Conservation (phyloP, 768 basidiomycete species). For the Suillus subalutaceus region DNA sequence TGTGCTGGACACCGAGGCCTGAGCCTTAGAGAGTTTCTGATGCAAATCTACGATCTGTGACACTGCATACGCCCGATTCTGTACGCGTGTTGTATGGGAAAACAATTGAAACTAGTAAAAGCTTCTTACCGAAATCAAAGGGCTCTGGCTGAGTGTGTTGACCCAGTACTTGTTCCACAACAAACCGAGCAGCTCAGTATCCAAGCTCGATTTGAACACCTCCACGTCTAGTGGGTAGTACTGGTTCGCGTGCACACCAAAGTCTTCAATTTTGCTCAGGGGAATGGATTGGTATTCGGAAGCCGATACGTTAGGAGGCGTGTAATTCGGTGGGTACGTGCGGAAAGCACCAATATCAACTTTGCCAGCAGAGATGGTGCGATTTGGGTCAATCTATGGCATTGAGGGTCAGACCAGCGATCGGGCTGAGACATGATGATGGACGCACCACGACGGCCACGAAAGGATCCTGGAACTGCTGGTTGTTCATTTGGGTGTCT, state of each 20-base stretch:
- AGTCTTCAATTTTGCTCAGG: conserved; percentile 96
- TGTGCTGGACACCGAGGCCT: conserved; percentile 56
- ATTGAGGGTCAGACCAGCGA: not conserved
- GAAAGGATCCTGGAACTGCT: conserved; percentile 95
- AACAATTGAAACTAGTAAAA: not conserved
- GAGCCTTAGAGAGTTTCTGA: conserved; percentile 83
- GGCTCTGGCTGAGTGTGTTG: conserved; percentile 92
- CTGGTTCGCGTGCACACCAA: conserved; percentile 96
- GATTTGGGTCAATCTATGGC: conserved; percentile 91
- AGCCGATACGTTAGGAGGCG: conserved; percentile 66
- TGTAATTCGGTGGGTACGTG: conserved; percentile 95
- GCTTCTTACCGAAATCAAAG: conserved; percentile 79
- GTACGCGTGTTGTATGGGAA: not conserved
- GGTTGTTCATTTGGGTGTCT: conserved; percentile 93
- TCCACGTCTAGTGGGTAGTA: conserved; percentile 96
- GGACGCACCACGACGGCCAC: conserved; percentile 89
- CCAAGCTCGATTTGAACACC: conserved; percentile 91
- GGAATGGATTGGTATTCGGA: conserved; percentile 97
- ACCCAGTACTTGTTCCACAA: conserved; percentile 99
- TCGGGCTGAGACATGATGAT: not conserved
- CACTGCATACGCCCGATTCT: conserved; percentile 95
- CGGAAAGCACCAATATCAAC: conserved; percentile 99
- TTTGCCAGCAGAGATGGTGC: conserved; percentile 96
- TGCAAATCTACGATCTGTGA: conserved; percentile 89
- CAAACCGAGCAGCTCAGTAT: conserved; percentile 84